Conservation (phyloP, 2,329 filamentous ascomycete species). For the Pseudofabraea citricarpa region DNA sequence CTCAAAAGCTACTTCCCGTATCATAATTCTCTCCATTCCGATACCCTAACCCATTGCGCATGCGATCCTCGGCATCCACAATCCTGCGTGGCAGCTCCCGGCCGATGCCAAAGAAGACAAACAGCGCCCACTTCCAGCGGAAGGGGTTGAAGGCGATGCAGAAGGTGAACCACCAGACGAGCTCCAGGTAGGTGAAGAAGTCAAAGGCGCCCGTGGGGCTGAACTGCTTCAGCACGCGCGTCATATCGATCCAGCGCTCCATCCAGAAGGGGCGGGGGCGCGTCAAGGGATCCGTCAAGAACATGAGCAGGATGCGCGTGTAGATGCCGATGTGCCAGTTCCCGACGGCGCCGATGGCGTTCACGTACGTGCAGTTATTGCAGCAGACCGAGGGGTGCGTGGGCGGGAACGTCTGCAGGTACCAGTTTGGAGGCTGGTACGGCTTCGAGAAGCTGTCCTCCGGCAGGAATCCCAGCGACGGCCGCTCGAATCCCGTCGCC, state of each 20-base stretch:
- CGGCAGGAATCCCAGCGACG: slow-evolving; percentile 69
- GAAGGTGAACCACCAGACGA: slow-evolving; percentile 83
- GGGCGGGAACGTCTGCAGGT: slow-evolving; percentile 80
- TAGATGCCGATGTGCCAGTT: slow-evolving; percentile 92
- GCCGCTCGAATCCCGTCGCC: slow-evolving; percentile 77
- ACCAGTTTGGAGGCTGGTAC: slow-evolving; percentile 81
- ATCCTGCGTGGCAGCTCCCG: slow-evolving; percentile 59
- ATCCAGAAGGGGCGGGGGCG: slow-evolving; percentile 70
- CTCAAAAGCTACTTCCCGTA: slow-evolving; percentile 20
- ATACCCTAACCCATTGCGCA: slow-evolving; percentile 49
- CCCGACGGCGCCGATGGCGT: slow-evolving; percentile 75
- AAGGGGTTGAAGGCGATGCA: slow-evolving; percentile 78
- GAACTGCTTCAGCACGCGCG: slow-evolving; percentile 61
- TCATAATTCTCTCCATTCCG: slow-evolving; percentile 21
- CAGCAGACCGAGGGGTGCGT: slow-evolving; percentile 67
- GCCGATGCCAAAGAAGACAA: slow-evolving; percentile 75
- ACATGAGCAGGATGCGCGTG: slow-evolving; percentile 81
- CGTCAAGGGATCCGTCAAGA: slow-evolving; percentile 72
- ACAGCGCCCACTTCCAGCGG: slow-evolving; percentile 83
- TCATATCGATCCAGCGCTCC: slow-evolving; percentile 85
- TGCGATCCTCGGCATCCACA: slow-evolving; percentile 59
- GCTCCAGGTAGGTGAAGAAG: slow-evolving; percentile 83
- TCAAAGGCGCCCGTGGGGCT: slow-evolving; percentile 76
- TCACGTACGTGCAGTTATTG: slow-evolving; percentile 80
- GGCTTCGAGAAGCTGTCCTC: slow-evolving; percentile 66